phyloP scores from a whole-genome alignment of 495 filamentous ascomycete species.

The Friedmanniomyces simplex region DNA sequence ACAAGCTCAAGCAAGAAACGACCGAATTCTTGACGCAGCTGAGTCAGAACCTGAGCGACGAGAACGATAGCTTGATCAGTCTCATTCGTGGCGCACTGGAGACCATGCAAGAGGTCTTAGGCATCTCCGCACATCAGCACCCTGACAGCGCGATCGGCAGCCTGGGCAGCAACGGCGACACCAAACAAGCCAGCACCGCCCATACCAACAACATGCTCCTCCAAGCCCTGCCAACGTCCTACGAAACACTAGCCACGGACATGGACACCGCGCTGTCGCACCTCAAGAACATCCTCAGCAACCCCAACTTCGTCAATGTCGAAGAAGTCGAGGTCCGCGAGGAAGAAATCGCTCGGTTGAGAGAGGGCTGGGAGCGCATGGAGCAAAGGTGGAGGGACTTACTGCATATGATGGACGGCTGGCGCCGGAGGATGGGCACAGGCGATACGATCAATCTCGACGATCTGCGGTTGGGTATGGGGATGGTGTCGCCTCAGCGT shows the following conservation, averaged over 20 bases:
- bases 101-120: constrained; percentile 69
- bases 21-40: constrained; percentile 85
- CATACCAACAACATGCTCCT: constrained; percentile 22
- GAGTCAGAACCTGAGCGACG: constrained; percentile 78
- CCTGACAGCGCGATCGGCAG: constrained; percentile 15
- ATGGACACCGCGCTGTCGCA: constrained; percentile 68
- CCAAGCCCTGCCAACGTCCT: constrained; percentile 44
- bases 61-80: constrained; percentile 75
- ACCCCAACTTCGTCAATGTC: constrained; percentile 92
- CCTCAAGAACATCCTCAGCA: constrained; percentile 72
- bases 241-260: constrained; percentile 60
- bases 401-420: constrained; percentile 80
- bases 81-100: constrained; percentile 61
- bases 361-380: constrained; percentile 83
- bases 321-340: constrained; percentile 87
- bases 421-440: constrained; percentile 75
- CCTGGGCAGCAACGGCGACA: constrained; percentile 28
- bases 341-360: constrained; percentile 72
- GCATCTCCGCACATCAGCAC: constrained; percentile 39
- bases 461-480: constrained; percentile 66
- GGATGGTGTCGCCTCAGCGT: constrained; percentile 14
- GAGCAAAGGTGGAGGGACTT: constrained; percentile 83
- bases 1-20: constrained; percentile 75
- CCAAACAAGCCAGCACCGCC: constrained; percentile 26
- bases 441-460: constrained; percentile 75